Percentiles rank a stretch among this genome's conserved stretches.
Conservation (phyloP, 768 basidiomycete species). For the Amanita polypyramis region DNA sequence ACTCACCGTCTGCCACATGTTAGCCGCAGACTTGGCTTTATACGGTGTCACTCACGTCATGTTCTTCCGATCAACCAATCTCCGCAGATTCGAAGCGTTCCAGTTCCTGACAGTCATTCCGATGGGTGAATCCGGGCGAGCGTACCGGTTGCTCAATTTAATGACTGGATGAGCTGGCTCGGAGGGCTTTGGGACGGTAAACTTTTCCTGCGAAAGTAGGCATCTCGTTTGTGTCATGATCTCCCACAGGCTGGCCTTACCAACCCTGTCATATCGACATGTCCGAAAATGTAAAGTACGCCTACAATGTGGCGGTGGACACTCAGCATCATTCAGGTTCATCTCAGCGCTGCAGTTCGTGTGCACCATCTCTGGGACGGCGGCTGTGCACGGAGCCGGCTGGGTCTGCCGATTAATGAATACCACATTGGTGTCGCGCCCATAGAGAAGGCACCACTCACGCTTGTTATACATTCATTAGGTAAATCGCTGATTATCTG, state of each 20-base stretch:
- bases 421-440: too few species aligned
- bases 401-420: too few species aligned
- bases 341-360: too few species aligned
- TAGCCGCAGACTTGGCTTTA: neutral
- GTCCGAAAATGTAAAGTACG: too few species aligned
- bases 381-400: too few species aligned
- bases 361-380: too few species aligned
- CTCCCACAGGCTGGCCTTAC: neutral
- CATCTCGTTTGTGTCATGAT: neutral
- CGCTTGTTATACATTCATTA: too few species aligned
- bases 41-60: neutral
- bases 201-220: neutral
- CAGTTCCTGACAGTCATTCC: neutral
- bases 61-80: neutral
- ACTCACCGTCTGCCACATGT: neutral
- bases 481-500: too few species aligned
- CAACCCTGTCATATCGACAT: neutral
- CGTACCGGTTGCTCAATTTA: neutral
- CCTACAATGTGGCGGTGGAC: too few species aligned
- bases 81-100: neutral
- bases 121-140: neutral
- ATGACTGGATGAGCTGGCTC: neutral
- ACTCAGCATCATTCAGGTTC: neutral
- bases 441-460: too few species aligned
- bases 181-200: neutral